Percentiles rank a stretch among this genome's conserved stretches.
These are phyloP conservation scores for Trametes elegans DNA, from an alignment of 768 basidiomycete species.

Conservation along the genomic window DNA sequence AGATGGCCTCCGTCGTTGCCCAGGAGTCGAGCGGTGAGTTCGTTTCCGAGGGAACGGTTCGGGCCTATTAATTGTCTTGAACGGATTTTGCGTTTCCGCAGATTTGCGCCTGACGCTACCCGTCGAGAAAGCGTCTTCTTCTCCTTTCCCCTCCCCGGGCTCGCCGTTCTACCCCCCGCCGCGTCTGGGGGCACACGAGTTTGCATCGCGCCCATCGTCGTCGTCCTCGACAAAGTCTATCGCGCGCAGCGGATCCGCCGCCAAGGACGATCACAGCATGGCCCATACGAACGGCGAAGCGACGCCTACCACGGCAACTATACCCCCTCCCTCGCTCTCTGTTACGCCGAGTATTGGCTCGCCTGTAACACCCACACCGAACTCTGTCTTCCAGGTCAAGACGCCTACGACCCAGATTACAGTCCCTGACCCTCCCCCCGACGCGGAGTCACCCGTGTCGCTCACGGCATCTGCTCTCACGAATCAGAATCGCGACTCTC, in stretches of 20 bases:
- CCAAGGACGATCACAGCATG: neutral
- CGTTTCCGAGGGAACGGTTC: neutral
- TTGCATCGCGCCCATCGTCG: conserved; percentile 47
- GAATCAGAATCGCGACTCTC: conserved; percentile 33
- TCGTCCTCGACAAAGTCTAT: conserved; percentile 15
- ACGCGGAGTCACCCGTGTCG: conserved; percentile 8
- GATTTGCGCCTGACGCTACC: conserved; percentile 30
- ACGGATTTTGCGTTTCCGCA: conserved; percentile 13
- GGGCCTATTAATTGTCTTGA: conserved; percentile 15
- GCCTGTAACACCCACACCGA: conserved; percentile 23
- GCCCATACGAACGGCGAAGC: conserved; percentile 7
- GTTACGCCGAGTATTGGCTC: conserved; percentile 6
- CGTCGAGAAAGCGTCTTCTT: conserved; percentile 42
- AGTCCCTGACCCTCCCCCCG: conserved; percentile 23
- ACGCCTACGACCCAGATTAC: conserved; percentile 24
- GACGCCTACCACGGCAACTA: conserved; percentile 10
- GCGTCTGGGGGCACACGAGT: conserved; percentile 64
- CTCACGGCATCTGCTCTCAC: conserved; percentile 30
- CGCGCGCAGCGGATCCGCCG: conserved; percentile 20
- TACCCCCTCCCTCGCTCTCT: conserved; percentile 6
- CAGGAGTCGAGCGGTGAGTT: conserved; percentile 25
- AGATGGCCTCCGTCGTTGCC: conserved; percentile 26
- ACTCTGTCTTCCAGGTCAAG: conserved; percentile 17
- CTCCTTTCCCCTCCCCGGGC: conserved; percentile 61
- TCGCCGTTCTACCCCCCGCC: conserved; percentile 71